Evolutionary conservation across 345 rosid genomes (phyloP), one percentile per base, ranked within the genome.

Genomic region (Sonneratia alba): DNA sequence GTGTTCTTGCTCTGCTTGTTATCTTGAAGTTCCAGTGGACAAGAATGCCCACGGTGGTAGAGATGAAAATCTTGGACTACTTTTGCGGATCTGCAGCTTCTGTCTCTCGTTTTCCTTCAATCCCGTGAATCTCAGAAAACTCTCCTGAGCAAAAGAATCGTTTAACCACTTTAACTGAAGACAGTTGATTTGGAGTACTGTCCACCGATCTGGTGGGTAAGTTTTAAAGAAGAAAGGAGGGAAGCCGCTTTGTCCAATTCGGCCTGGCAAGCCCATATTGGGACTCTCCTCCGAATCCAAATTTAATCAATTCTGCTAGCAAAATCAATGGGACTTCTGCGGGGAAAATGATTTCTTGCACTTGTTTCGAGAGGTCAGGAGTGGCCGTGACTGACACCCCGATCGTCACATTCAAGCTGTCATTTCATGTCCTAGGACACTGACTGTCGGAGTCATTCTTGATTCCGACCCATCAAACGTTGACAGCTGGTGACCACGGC

Each of bases 241-340:
- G 64, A 59, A 24, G 64, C 64, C 64, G 22, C 64, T 59, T 59
- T 27, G 64, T 59, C 64, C 36, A n/a, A 59, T 59, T 59, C 27
- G 64, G 36, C 21, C 21, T 21, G 59, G 59, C 32, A 6, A 53
- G 22, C 22, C 24, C 59, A 16, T 0, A 53, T 4, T 53, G 59
- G 59, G 64, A n/a, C 36, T 59, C 64, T n/a, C 36, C 22, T n/a
- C 15, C 11, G 53, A 16, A 47, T 11, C 51, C 32, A 27, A 27
- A 47, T 6, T 3, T 47, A 2, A 10, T 47, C 4, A 6, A 47
- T 47, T 47, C 16, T 47, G 51, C 2, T 0, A 47, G 32, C 34
- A 57, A 57, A 57, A 19, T 59, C 12, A 15, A 59, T 22, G 11
- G 7, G 1, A 27, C 32, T 27, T 27, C 0, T 1, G 32, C 32